phyloP scores from a whole-genome alignment of 2,329 filamentous ascomycete species.

The Byssothecium circinans region DNA sequence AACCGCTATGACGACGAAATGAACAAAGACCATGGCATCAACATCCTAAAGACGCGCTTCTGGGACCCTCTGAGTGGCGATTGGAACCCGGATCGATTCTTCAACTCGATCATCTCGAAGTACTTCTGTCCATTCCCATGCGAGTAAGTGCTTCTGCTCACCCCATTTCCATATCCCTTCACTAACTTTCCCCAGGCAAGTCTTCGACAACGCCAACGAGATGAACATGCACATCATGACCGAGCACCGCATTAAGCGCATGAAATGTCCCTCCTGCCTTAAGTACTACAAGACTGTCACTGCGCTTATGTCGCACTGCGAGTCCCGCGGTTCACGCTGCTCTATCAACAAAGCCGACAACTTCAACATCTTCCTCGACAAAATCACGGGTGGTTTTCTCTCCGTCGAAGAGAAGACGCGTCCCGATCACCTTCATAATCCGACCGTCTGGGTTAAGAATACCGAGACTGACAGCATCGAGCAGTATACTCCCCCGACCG shows the following conservation, averaged over 20 bases:
- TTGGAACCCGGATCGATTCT: slow-evolving; percentile 56
- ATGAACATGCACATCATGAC: slow-evolving; percentile 42
- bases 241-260: slow-evolving; percentile 38
- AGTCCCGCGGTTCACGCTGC: slow-evolving; percentile 35
- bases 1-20: slow-evolving; percentile 28
- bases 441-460: slow-evolving; percentile 19
- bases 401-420: slow-evolving; percentile 33
- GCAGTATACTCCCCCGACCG: slow-evolving; percentile 26
- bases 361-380: slow-evolving; percentile 41
- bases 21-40: slow-evolving; percentile 34
- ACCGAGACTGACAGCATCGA: slow-evolving; percentile 24
- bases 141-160: slow-evolving; percentile 45
- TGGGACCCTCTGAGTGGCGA: slow-evolving; percentile 54
- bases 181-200: slow-evolving; percentile 22
- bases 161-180: background rate
- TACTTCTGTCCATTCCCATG: slow-evolving; percentile 62
- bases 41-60: slow-evolving; percentile 45
- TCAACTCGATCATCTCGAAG: slow-evolving; percentile 44
- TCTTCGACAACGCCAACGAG: slow-evolving; percentile 27
- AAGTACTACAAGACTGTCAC: slow-evolving; percentile 45
- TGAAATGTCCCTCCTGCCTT: slow-evolving; percentile 45
- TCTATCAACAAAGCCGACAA: slow-evolving; percentile 40
- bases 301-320: slow-evolving; percentile 46
- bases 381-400: slow-evolving; percentile 49
- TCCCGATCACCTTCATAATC: slow-evolving; percentile 35